phyloP scores from a whole-genome alignment of 2,329 filamentous ascomycete species.

The Ceratocystiopsis sp. region DNA sequence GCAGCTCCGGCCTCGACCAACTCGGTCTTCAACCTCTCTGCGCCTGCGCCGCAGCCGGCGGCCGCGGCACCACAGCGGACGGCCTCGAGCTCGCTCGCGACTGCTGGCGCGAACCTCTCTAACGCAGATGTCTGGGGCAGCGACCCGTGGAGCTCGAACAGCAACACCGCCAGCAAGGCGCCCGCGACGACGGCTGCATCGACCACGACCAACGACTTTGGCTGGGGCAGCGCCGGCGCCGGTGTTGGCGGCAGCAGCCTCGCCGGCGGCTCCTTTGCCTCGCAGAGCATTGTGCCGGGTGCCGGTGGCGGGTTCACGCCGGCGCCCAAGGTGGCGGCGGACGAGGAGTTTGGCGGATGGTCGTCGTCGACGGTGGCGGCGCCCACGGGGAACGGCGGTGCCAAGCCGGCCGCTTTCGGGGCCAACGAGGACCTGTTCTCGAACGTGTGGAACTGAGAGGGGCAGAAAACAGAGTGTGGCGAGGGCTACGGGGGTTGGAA shows the following conservation, averaged over 20 bases:
- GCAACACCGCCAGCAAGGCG: slow-evolving; percentile 13
- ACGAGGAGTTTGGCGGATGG: slow-evolving; percentile 96
- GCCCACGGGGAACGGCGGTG: slow-evolving; percentile 18
- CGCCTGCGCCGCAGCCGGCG: slow-evolving; percentile 21
- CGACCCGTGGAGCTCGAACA: slow-evolving; percentile 57
- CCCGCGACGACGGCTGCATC: slow-evolving; percentile 14
- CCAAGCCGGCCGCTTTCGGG: slow-evolving; percentile 42
- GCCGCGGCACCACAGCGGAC: slow-evolving; percentile 17
- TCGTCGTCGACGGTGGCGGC: slow-evolving; percentile 46
- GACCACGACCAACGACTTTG: slow-evolving; percentile 36
- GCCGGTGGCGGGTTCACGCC: slow-evolving; percentile 47
- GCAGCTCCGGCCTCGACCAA: slow-evolving; percentile 18
- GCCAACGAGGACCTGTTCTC: slow-evolving; percentile 78
- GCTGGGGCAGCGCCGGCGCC: slow-evolving; percentile 29
- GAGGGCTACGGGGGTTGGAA: not conserved
- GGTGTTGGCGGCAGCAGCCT: slow-evolving; percentile 11
- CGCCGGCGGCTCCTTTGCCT: slow-evolving; percentile 30
- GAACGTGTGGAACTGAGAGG: slow-evolving; percentile 71
- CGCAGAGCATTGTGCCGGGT: slow-evolving; percentile 42
- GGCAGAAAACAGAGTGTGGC: not conserved
- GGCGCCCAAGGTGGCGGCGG: slow-evolving; percentile 57
- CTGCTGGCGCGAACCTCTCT: slow-evolving; percentile 21
- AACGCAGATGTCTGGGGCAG: slow-evolving; percentile 67
- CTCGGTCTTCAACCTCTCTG: slow-evolving; percentile 73
- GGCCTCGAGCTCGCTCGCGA: slow-evolving; percentile 18